A percentile compares a stretch with the other conserved stretches of the same genome.
Conservation (phyloP, 208 protist species). For the Acanthamoeba healyi region DNA sequence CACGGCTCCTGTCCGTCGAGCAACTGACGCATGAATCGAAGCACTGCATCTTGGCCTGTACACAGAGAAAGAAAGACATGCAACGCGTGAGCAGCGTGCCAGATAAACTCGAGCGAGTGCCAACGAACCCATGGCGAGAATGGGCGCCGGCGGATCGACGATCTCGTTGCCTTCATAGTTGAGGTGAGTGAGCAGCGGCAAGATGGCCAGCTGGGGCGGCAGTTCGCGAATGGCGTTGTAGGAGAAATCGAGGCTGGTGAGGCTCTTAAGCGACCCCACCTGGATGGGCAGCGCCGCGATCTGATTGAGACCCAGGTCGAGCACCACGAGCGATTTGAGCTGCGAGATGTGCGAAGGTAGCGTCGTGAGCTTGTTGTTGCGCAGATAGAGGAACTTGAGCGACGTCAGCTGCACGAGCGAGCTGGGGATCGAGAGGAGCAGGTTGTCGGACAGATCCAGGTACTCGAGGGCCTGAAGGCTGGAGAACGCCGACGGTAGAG, state of each 20-base stretch:
- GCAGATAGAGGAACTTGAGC: conserved; percentile 33
- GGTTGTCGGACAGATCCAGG: conserved; percentile 51
- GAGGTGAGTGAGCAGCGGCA: neutral
- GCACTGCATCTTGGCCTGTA: neutral
- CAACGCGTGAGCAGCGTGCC: neutral
- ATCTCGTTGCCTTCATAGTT: conserved; percentile 27
- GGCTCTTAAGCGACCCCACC: conserved; percentile 11
- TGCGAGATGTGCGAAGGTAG: conserved; percentile 20
- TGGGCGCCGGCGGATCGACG: neutral
- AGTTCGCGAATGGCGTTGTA: conserved; percentile 16
- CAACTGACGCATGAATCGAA: conserved; percentile 10
- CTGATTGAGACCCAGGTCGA: neutral
- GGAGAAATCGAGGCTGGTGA: conserved; percentile 14
- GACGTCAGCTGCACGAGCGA: conserved; percentile 13
- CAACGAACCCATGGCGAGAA: conserved; percentile 11
- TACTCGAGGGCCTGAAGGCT: conserved; percentile 18
- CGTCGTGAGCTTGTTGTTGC: conserved; percentile 9
- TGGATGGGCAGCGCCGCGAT: conserved; percentile 26
- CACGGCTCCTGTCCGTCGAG: conserved; percentile 31
- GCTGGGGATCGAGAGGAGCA: neutral
- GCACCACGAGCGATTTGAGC: conserved; percentile 22
- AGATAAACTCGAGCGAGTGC: neutral
- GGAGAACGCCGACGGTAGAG: conserved; percentile 20
- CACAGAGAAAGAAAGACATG: neutral
- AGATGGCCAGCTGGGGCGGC: conserved; percentile 26